A percentile compares a stretch with the other conserved stretches of the same genome.
phyloP scores from a whole-genome alignment of 2,329 filamentous ascomycete genomes.

The Bipolaris victoriae region DNA sequence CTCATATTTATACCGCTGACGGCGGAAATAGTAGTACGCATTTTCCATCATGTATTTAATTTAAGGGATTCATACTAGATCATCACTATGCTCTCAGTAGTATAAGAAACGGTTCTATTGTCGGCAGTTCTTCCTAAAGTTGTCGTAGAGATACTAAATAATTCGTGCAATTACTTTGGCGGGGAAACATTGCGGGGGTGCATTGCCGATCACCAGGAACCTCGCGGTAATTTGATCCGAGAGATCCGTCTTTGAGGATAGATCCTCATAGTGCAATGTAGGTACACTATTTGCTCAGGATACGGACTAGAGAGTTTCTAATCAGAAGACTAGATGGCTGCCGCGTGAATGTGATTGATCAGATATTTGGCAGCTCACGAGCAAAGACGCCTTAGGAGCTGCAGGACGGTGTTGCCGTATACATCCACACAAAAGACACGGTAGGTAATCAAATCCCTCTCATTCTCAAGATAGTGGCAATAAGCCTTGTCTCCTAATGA shows the following conservation, averaged over 20 bases:
- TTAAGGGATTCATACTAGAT: neutral
- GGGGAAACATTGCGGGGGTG: conserved; percentile 17
- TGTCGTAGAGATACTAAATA: conserved; percentile 1
- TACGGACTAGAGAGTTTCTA: neutral
- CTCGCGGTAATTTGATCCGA: conserved; percentile 26
- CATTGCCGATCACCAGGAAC: conserved; percentile 14
- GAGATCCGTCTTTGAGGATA: neutral
- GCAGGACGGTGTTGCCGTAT: neutral
- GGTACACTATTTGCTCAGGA: neutral
- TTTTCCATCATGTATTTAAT: neutral
- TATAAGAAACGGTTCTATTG: neutral
- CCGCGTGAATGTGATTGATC: neutral
- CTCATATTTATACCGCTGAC: neutral
- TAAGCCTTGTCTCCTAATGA: neutral
- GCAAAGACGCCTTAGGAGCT: neutral
- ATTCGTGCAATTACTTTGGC: neutral
- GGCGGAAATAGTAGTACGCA: neutral
- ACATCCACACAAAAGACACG: neutral
- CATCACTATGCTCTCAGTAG: neutral
- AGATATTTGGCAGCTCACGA: neutral
- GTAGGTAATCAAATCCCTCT: too few relatives aligned
- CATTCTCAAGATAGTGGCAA: neutral
- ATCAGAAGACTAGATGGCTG: neutral
- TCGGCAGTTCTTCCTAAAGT: conserved; percentile 4
- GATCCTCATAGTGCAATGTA: neutral